phyloP scores from a whole-genome alignment of 768 basidiomycete genomes.

The Leccinum incarnatum region DNA sequence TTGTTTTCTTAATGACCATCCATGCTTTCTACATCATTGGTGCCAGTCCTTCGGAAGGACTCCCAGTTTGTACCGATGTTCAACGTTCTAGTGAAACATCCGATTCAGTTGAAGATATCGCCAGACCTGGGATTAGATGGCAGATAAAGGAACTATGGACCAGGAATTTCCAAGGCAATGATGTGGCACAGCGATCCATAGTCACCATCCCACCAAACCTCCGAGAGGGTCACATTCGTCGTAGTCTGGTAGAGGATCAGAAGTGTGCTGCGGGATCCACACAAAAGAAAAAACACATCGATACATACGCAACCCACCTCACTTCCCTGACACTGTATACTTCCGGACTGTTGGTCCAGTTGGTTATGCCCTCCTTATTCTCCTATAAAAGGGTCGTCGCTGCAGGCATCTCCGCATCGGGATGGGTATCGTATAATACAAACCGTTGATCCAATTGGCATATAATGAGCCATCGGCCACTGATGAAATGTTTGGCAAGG shows the following conservation, averaged over 20 bases:
- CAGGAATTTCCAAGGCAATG: background rate
- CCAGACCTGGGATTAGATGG: too few relatives aligned
- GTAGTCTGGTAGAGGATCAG: background rate
- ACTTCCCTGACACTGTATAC: background rate
- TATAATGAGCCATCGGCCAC: slow-evolving; percentile 2
- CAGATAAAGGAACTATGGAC: background rate
- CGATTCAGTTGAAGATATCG: too few relatives aligned
- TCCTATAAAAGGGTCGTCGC: background rate
- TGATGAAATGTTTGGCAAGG: background rate
- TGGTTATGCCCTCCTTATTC: background rate
- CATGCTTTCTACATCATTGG: too few relatives aligned
- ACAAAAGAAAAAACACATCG: background rate
- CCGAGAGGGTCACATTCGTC: too few relatives aligned
- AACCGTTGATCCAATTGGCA: background rate
- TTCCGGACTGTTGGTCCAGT: background rate
- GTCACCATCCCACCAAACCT: too few relatives aligned
- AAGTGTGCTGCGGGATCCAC: background rate
- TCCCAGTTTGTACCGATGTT: too few relatives aligned
- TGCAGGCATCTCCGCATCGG: background rate
- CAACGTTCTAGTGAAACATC: too few relatives aligned
- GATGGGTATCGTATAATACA: background rate
- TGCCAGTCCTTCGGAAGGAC: too few relatives aligned
- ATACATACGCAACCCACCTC: background rate
- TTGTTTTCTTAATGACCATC: too few relatives aligned
- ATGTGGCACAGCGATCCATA: too few relatives aligned